Evolutionary conservation across 495 filamentous ascomycete genomes (phyloP), one percentile per base, ranked within the genome.

Genomic region (Penicillium egyptiacum): DNA sequence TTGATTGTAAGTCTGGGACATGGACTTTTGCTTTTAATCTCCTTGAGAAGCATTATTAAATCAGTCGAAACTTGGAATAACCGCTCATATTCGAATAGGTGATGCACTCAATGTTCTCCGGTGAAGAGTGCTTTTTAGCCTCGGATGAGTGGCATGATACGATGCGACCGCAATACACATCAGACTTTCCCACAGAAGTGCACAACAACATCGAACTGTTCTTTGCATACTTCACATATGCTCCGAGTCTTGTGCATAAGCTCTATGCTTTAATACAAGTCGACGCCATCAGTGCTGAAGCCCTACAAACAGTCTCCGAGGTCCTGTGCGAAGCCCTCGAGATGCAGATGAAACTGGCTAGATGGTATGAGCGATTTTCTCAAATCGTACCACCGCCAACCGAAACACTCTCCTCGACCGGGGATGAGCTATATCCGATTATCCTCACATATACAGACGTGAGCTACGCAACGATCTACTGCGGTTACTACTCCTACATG

Each of bases 61-160:
- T 28, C 12, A 46, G 14, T n/a, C n/a, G 5, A 40, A 19, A 19
- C 30, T 31, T 31, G 30, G 30, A 31, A 31, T 12, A 10, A 4
- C 11, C 30, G 16, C 28, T 61, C 22, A 59, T 46, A 37, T 17
- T 51, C 14, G 6, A 22, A 37, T 20, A 73, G 68, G 62, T 74
- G 3, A 72, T 74, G 71, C 59, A 74, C 51, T 68, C 71, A 5
- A 61, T 72, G 49, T 74, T 74, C 43, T 65, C 70, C 16, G 66
- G 68, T 0, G 55, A 71, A 50, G 37, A 58, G 41, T 74, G 71
- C 55, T 70, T 74, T 31, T 41, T 72, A 26, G 62, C 63, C 2
- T 67, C 63, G 8, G 49, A 61, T 26, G 59, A 66, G 12, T 74
- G 71, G 71, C 71, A 72, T 51, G 40, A 55, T 4, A 66, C 59